Conservation (phyloP, 345 rosid genomes). For the Citrus glauca region DNA sequence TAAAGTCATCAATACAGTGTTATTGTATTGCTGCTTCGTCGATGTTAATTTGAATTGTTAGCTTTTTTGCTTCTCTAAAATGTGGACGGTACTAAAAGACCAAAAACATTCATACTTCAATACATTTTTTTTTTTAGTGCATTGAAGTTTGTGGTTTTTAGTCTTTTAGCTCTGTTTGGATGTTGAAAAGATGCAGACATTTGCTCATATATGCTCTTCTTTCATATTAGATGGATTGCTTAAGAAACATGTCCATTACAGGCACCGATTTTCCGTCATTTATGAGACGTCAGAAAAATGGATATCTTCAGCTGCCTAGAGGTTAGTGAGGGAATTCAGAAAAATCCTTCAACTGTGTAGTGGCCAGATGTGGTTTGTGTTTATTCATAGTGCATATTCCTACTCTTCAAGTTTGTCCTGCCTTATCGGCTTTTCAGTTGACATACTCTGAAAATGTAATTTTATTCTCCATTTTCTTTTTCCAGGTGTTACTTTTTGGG, state of each 20-base stretch:
- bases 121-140: not conserved
- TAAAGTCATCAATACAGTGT: not conserved
- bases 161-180: no score
- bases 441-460: not conserved
- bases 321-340: constrained; percentile 32
- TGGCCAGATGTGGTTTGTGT: not conserved
- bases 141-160: no score
- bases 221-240: constrained; percentile 9
- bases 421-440: not conserved
- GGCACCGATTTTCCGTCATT: constrained; percentile 40
- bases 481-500: constrained; percentile 66
- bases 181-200: no score
- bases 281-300: constrained; percentile 33
- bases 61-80: no score
- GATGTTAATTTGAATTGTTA: not conserved
- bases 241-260: constrained; percentile 20
- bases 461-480: constrained; percentile 9
- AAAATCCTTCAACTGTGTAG: not conserved
- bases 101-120: not conserved
- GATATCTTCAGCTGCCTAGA: constrained; percentile 47
- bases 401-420: not conserved
- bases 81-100: not conserved
- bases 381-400: not conserved
- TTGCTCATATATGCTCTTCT: not conserved
- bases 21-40: not conserved